These are phyloP conservation scores for Fraxinus sp. DNA, from an alignment of 305 asterid species.

Conservation along the genomic window DNA sequence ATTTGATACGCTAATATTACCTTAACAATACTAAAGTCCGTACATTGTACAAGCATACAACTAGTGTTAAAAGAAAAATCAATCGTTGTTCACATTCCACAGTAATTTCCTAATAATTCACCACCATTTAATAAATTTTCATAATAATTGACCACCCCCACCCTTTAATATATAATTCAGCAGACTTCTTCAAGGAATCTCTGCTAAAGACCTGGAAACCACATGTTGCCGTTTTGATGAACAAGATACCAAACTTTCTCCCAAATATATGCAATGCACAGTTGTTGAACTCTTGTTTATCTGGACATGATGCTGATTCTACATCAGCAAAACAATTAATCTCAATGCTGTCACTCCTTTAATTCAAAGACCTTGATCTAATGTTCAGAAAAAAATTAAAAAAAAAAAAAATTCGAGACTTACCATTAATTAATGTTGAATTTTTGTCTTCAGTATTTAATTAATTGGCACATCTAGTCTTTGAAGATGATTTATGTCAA, in stretches of 20 bases:
- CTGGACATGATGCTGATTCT: background rate
- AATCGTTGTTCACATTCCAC: too few relatives aligned
- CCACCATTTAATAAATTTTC: too few relatives aligned
- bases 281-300: background rate
- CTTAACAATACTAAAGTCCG: too few relatives aligned
- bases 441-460: background rate
- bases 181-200: background rate
- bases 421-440: background rate
- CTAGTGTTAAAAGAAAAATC: too few relatives aligned
- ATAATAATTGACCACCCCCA: too few relatives aligned
- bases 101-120: too few relatives aligned
- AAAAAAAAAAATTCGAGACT: too few relatives aligned
- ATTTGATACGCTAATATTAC: too few relatives aligned
- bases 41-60: too few relatives aligned
- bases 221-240: background rate
- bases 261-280: background rate
- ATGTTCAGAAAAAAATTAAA: too few relatives aligned
- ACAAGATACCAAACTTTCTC: background rate
- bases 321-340: background rate
- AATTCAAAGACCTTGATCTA: too few relatives aligned
- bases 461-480: background rate
- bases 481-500: background rate
- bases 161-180: background rate
- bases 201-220: background rate
- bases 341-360: too few relatives aligned